Evolutionary conservation across 352 stramenopile species (phyloP).

Genomic region (Phytopythium vexans): DNA sequence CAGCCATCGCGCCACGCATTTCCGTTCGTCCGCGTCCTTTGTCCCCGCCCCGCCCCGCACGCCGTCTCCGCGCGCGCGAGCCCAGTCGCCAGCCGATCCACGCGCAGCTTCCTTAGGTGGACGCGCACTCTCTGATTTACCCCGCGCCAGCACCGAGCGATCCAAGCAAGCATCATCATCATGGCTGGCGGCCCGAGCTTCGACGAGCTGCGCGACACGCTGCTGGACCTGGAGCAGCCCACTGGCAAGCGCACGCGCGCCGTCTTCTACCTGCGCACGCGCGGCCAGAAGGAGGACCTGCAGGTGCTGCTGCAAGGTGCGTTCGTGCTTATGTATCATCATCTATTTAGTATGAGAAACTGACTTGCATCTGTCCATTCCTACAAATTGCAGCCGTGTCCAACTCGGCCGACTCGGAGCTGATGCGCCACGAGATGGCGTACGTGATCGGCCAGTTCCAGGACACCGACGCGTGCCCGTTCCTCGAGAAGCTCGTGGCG

Average conservation of each 20-base stretch:
- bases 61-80: background rate
- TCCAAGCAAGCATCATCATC: background rate
- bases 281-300: slow-evolving; percentile 73
- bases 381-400: slow-evolving; percentile 39
- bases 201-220: slow-evolving; percentile 45
- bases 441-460: slow-evolving; percentile 99
- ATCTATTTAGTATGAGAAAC: background rate
- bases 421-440: slow-evolving; percentile 97
- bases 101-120: background rate
- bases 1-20: background rate
- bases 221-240: slow-evolving; percentile 82
- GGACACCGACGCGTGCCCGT: slow-evolving; percentile 77
- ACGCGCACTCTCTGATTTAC: background rate
- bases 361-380: background rate
- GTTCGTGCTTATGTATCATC: background rate
- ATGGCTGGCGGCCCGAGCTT: slow-evolving; percentile 44
- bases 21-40: slow-evolving; percentile 1
- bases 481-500: slow-evolving; percentile 70
- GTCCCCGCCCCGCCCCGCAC: background rate
- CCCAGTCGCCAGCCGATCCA: background rate
- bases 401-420: slow-evolving; percentile 88
- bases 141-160: background rate
- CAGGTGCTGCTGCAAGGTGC: slow-evolving; percentile 49
- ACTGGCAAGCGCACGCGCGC: slow-evolving; percentile 90
- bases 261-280: slow-evolving; percentile 90